A percentile compares a stretch with the other conserved stretches of the same genome.
These are phyloP conservation scores for Rheum nobile DNA, from an alignment of 148 eudicot species.

Conservation along the genomic window DNA sequence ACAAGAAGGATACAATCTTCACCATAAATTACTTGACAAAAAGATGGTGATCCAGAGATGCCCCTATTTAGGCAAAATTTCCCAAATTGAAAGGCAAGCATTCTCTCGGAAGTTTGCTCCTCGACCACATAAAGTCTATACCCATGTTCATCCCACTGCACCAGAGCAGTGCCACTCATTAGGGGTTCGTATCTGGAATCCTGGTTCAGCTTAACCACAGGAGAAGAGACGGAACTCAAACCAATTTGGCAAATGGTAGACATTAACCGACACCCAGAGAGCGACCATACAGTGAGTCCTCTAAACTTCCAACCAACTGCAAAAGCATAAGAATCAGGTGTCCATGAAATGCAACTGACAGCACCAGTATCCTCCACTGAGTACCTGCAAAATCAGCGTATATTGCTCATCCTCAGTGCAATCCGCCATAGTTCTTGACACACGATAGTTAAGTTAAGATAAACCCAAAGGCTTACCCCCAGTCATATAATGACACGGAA, in stretches of 20 bases:
- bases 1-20: constrained; percentile 95
- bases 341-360: constrained; percentile 88
- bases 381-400: constrained; percentile 43
- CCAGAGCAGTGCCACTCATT: constrained; percentile 72
- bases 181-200: constrained; percentile 80
- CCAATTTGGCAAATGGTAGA: constrained; percentile 94
- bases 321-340: constrained; percentile 93
- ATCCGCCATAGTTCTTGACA: not conserved
- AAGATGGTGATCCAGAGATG: constrained; percentile 76
- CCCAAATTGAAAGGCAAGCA: constrained; percentile 83
- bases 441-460: not conserved
- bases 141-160: constrained; percentile 98
- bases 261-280: constrained; percentile 98
- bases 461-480: constrained; percentile 53
- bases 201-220: constrained; percentile 57
- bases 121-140: constrained; percentile 88
- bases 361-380: constrained; percentile 87
- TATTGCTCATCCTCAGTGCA: not conserved
- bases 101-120: constrained; percentile 74
- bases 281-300: constrained; percentile 97
- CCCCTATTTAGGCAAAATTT: constrained; percentile 96
- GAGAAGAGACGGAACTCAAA: constrained; percentile 71
- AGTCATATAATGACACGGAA: constrained; percentile 59
- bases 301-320: constrained; percentile 97
- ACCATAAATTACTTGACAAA: constrained; percentile 88